Evolutionary conservation across 1,284 basidiomycete species (phyloP).

Genomic region (Trichosporon inkin): DNA sequence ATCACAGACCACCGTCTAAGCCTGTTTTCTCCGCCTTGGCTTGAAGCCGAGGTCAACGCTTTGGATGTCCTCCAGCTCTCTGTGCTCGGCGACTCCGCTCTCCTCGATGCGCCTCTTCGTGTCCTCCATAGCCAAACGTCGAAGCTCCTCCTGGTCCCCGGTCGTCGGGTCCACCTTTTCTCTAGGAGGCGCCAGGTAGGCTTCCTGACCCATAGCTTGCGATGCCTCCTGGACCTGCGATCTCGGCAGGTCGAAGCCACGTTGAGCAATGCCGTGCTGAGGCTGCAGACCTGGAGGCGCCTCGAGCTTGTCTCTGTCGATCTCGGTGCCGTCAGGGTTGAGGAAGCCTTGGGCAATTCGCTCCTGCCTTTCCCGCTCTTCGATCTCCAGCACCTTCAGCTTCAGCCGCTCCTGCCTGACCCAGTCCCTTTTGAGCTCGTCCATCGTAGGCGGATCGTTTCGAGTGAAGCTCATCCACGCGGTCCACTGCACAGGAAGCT

Average conservation of each 20-base stretch:
- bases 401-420: conserved; percentile 27
- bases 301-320: not conserved
- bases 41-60: not conserved
- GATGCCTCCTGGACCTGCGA: not conserved
- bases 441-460: conserved; percentile 30
- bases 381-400: conserved; percentile 35
- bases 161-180: conserved; percentile 32
- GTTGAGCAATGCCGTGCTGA: not conserved
- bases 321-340: conserved; percentile 26
- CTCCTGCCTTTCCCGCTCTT: conserved; percentile 38
- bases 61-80: not conserved
- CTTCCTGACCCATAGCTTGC: not conserved
- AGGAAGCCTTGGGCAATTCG: conserved; percentile 46
- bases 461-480: conserved; percentile 41
- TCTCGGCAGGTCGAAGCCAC: not conserved
- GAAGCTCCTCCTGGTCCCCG: conserved; percentile 30
- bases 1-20: not conserved
- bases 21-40: not conserved
- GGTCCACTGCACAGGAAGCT: conserved; percentile 41
- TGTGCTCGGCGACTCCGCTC: conserved; percentile 24
- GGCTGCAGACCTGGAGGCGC: not conserved
- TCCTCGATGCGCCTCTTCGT: conserved; percentile 38
- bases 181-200: conserved; percentile 28
- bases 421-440: conserved; percentile 36
- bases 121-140: conserved; percentile 43